Evolutionary conservation across 345 rosid genomes (phyloP), one percentile per base, ranked within the genome.

Genomic region (Hibiscus tridactylites): DNA sequence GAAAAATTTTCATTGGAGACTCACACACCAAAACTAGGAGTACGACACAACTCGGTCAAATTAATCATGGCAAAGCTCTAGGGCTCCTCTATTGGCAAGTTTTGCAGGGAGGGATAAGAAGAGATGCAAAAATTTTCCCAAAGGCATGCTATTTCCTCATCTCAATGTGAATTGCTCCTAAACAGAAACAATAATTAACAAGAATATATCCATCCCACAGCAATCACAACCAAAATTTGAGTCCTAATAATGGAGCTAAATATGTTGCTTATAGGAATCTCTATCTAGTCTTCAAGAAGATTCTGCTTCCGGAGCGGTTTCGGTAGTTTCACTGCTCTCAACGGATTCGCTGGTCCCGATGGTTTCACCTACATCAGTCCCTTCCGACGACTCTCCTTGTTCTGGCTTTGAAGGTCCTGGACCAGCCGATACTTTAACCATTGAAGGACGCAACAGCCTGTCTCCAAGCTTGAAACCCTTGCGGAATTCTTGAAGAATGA

Each of bases 361-460:
- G 16, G 53, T 15, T 49, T 49, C 53, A 13, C 16, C 53, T 49
- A 49, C 53, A 49, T 49, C 53, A n/a, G 37, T 88, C 72, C 73
- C 87, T 79, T 31, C 83, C 7, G 77, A 64, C 65, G 81, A 68
- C 67, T 53, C 84, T 68, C 11, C 76, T 71, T 68, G 67, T 61
- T 87, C 87, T 0, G 82, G 67, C 78, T 83, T 88, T 44, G 79
- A 88, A 39, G 95, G 97, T 29, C 98, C 97, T 1, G 97, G 97
- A 77, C 98, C 96, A 17, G 97, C 91, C 0, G 97, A 94, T 29
- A 94, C 98, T 82, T 94, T 90, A 78, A 91, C 98, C 97, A 94
- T 94, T n/a, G 98, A 84, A 21, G 97, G 96, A 17, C 96, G 93
- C 80, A 94, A 56, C 21, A 94, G 91, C 83, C 91, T 84, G 44